A percentile compares a stretch with the other conserved stretches of the same genome.
These are phyloP conservation scores for Chlorophyllum brunneum DNA, from an alignment of 768 basidiomycete genomes.

Conservation along the genomic window DNA sequence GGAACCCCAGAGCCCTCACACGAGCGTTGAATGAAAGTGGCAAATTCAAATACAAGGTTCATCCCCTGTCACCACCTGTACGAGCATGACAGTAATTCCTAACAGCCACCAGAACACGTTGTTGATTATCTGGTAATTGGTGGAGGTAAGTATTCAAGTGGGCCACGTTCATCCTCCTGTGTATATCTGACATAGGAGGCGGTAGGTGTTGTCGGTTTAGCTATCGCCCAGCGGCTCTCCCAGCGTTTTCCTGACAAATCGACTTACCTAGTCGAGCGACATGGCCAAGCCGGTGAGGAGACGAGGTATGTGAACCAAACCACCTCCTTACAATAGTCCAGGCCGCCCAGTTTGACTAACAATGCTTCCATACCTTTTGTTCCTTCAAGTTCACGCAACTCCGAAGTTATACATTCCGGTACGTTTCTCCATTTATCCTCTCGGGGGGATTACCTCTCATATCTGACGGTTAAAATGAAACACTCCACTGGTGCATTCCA, in stretches of 20 bases:
- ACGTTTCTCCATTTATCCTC: slow-evolving; percentile 13
- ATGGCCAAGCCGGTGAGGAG: slow-evolving; percentile 74
- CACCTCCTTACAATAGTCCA: background rate
- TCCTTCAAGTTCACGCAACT: slow-evolving; percentile 77
- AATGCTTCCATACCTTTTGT: background rate
- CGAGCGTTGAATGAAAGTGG: slow-evolving; percentile 61
- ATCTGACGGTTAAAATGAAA: background rate
- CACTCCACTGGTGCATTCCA: background rate
- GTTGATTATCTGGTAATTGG: slow-evolving; percentile 89
- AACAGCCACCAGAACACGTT: slow-evolving; percentile 58
- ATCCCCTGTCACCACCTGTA: background rate
- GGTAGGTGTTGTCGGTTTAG: slow-evolving; percentile 79
- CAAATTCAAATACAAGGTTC: slow-evolving; percentile 59
- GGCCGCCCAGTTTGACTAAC: background rate
- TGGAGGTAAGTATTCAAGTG: slow-evolving; percentile 50
- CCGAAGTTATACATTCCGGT: slow-evolving; percentile 94
- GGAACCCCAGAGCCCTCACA: slow-evolving; percentile 43
- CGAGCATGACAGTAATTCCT: background rate
- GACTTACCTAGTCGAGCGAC: slow-evolving; percentile 80
- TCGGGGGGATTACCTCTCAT: background rate
- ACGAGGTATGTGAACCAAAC: slow-evolving; percentile 51
- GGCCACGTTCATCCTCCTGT: background rate
- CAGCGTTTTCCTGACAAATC: slow-evolving; percentile 61
- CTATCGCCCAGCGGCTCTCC: slow-evolving; percentile 74
- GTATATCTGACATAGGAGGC: background rate